These are phyloP conservation scores for Globisporangium abappressorium DNA, from an alignment of 352 stramenopile species.

Conservation along the genomic window DNA sequence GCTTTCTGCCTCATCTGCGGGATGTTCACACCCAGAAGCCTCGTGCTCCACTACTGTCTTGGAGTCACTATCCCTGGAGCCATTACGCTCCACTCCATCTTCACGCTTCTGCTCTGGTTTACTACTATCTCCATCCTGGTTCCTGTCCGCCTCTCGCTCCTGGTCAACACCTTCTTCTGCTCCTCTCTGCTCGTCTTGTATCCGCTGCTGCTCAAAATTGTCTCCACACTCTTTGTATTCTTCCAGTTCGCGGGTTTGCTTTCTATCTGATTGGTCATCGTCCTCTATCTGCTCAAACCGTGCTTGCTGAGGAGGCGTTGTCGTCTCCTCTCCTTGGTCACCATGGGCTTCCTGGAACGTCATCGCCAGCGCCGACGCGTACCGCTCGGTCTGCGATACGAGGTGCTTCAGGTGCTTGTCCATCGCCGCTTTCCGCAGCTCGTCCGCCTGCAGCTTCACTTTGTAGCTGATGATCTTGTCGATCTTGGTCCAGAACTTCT, in stretches of 20 bases:
- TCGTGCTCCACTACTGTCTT: not conserved
- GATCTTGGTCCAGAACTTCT: constrained; percentile 97
- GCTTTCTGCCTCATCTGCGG: not conserved
- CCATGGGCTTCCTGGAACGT: constrained; percentile 41
- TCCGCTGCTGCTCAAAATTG: not conserved
- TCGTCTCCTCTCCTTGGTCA: not conserved
- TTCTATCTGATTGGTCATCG: not conserved
- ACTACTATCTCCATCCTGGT: not conserved
- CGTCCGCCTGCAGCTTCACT: constrained; percentile 92
- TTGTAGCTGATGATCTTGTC: constrained; percentile 98
- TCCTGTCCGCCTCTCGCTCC: not conserved
- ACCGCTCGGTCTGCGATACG: constrained; percentile 96
- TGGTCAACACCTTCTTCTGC: not conserved
- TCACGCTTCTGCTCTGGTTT: not conserved
- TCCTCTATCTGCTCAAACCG: not conserved
- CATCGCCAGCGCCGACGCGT: constrained; percentile 83
- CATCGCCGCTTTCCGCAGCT: constrained; percentile 89
- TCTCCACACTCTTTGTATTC: not conserved
- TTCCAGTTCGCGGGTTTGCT: not conserved
- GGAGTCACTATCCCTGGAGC: not conserved
- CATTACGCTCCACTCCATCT: no score
- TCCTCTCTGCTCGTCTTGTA: not conserved
- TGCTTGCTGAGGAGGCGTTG: not conserved
- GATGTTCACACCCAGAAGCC: not conserved
- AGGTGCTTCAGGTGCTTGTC: constrained; percentile 95